Conservation (phyloP, 2,329 filamentous ascomycete species). For the Hypoxylon sp. region DNA sequence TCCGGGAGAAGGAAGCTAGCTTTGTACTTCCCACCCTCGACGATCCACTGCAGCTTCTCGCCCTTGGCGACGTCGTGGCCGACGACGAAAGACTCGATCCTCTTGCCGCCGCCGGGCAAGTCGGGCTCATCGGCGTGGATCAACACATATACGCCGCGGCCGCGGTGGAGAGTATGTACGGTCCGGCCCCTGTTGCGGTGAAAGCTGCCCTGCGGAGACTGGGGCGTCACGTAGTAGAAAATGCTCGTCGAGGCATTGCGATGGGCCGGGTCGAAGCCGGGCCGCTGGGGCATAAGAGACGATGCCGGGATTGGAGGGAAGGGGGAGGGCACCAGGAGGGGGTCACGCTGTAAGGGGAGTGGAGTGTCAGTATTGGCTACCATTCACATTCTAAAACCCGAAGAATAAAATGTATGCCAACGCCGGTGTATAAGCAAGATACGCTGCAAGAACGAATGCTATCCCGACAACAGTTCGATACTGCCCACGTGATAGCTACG, state of each 20-base stretch:
- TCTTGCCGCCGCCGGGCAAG: conserved; percentile 44
- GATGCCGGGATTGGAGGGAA: conserved; percentile 58
- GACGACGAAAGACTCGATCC: conserved; percentile 71
- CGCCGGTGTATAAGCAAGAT: background rate
- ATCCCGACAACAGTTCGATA: background rate
- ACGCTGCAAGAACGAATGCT: background rate
- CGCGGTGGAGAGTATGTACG: conserved; percentile 66
- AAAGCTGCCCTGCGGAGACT: conserved; percentile 55
- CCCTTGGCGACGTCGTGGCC: conserved; percentile 67
- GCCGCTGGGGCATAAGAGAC: conserved; percentile 21
- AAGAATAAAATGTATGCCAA: background rate
- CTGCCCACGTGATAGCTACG: background rate
- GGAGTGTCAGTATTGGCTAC: conserved; percentile 5
- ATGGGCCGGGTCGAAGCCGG: conserved; percentile 59
- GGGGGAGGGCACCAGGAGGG: conserved; percentile 65
- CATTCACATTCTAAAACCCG: background rate
- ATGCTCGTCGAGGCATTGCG: conserved; percentile 27
- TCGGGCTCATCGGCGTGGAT: conserved; percentile 69
- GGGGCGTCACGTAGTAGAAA: conserved; percentile 26
- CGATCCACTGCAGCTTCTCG: conserved; percentile 75
- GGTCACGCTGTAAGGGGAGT: conserved; percentile 51
- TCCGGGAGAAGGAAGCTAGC: conserved; percentile 68
- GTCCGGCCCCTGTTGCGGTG: conserved; percentile 72
- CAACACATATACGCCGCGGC: conserved; percentile 70
- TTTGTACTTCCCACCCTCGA: conserved; percentile 76